A percentile compares a stretch with the other conserved stretches of the same genome.
phyloP scores from a whole-genome alignment of 129 eudicot species.

The Dittrichia graveolens region DNA sequence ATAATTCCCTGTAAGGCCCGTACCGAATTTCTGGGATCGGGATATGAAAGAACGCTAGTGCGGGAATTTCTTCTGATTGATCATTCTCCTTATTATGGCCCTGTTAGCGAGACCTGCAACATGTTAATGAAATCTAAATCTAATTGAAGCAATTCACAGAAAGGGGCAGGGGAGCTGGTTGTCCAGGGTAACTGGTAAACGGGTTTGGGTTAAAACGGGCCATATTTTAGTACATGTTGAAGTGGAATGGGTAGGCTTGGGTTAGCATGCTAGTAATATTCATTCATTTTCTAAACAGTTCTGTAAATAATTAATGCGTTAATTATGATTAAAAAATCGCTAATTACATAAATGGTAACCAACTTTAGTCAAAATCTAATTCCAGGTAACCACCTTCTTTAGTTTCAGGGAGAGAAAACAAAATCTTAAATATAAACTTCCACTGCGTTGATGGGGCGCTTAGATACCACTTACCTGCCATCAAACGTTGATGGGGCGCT shows the following conservation, averaged over 20 bases:
- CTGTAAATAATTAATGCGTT: neutral
- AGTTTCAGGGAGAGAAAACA: neutral
- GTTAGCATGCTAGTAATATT: neutral
- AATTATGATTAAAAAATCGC: neutral
- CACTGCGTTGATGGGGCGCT: neutral
- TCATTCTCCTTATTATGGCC: conserved; percentile 40
- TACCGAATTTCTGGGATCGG: conserved; percentile 87
- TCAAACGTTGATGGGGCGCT: neutral
- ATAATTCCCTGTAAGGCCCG: conserved; percentile 47
- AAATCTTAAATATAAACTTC: neutral
- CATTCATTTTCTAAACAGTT: neutral
- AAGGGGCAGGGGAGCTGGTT: neutral
- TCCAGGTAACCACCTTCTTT: conserved; percentile 6
- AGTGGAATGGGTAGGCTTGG: neutral
- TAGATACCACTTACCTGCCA: neutral
- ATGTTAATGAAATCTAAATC: conserved; percentile 64
- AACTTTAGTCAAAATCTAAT: too few species aligned
- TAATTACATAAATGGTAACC: neutral
- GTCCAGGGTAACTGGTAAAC: too few species aligned
- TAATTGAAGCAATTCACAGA: conserved; percentile 26
- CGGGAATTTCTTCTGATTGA: conserved; percentile 42
- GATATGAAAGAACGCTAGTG: conserved; percentile 88
- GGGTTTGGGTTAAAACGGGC: too few species aligned
- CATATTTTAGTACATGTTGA: neutral
- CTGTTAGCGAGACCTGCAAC: conserved; percentile 80